Base-by-base conservation (phyloP, 2,329 filamentous ascomycete species). In the Gaeumannomyces tritici region DNA sequence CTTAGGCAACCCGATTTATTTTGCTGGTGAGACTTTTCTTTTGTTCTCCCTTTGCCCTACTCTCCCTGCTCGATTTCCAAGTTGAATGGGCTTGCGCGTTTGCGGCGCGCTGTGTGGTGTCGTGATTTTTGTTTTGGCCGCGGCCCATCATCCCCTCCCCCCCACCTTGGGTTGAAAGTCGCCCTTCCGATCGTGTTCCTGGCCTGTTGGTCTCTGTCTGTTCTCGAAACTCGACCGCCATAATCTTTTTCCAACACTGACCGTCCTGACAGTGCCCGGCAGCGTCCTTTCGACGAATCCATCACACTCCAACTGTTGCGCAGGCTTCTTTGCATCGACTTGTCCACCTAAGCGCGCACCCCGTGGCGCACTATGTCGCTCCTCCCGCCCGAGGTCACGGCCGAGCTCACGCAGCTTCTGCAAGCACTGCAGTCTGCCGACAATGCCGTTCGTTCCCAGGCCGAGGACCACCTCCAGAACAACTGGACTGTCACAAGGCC, bases 351-450 rank as follows among this genome's bases (percentile, higher is more conserved):
- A 51, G 42, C 42, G 42, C 42, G 42, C 42, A 51, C 42, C 59
- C 62, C 51, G 35, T 55, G 61, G 27, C 47, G 62, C 67, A 70
- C 64, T 67, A 95, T 96, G 91, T 96, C 93, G 74, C 78, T 96
- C 69, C 86, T 98, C 57, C 88, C 92, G 67, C 80, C 89, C 68
- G 91, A 97, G 72, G 84, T 95, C 71, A 90, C 95, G 75, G 83
- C 86, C 69, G 91, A 93, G 78, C 87, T 99, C 71, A 82, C 83
- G 67, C 89, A 93, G 83, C 86, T 99, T 68, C 83, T 99, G 73
- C 87, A 90, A 78, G 93, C 89, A 69, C 85, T 99, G 67, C 90
- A 95, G 78, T 93, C 91, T 59, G 79, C 91, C 69, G 93, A 99
- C 78, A 99, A 99, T 78, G 81, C 82, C 63, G 83, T 91, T 69